Evolutionary conservation across 495 filamentous ascomycete species (phyloP).

Genomic region (Cetradonia linearis): DNA sequence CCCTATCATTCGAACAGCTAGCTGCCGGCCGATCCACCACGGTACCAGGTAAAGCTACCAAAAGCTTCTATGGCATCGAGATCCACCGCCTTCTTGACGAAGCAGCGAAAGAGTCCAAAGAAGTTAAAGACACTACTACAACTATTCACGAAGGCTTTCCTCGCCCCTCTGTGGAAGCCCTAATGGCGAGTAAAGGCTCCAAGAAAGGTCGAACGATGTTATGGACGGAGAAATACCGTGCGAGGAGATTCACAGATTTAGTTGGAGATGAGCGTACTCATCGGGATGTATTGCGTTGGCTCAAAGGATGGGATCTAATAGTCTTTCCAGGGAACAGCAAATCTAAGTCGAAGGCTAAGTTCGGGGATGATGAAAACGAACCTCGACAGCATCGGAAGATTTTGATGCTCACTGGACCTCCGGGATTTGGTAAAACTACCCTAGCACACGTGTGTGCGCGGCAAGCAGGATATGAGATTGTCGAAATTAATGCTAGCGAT

Average conservation of each 20-base stretch:
- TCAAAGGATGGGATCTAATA: constrained; percentile 86
- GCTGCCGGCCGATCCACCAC: constrained; percentile 59
- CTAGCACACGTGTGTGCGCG: constrained; percentile 89
- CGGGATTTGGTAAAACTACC: constrained; percentile 92
- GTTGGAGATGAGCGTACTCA: constrained; percentile 93
- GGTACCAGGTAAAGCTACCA: constrained; percentile 60
- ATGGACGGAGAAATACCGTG: constrained; percentile 90
- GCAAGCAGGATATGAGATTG: constrained; percentile 90
- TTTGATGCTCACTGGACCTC: constrained; percentile 77
- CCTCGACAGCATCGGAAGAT: constrained; percentile 74
- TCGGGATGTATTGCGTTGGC: constrained; percentile 80
- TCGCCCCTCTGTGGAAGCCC: constrained; percentile 31
- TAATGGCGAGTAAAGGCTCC: constrained; percentile 31
- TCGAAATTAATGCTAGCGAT: constrained; percentile 82
- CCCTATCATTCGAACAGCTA: constrained; percentile 55
- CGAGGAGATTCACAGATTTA: constrained; percentile 81
- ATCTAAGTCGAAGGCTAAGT: constrained; percentile 38
- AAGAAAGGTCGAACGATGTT: constrained; percentile 44
- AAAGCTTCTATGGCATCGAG: constrained; percentile 82
- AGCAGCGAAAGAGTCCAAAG: constrained; percentile 33
- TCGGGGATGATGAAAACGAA: constrained; percentile 39
- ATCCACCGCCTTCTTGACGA: constrained; percentile 73
- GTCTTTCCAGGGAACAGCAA: constrained; percentile 70
- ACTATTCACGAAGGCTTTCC: constrained; percentile 28
- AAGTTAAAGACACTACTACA: constrained; percentile 22